A percentile compares a stretch with the other conserved stretches of the same genome.
phyloP scores from a whole-genome alignment of 1,284 basidiomycete genomes.

The Pseudozyma flocculosa region DNA sequence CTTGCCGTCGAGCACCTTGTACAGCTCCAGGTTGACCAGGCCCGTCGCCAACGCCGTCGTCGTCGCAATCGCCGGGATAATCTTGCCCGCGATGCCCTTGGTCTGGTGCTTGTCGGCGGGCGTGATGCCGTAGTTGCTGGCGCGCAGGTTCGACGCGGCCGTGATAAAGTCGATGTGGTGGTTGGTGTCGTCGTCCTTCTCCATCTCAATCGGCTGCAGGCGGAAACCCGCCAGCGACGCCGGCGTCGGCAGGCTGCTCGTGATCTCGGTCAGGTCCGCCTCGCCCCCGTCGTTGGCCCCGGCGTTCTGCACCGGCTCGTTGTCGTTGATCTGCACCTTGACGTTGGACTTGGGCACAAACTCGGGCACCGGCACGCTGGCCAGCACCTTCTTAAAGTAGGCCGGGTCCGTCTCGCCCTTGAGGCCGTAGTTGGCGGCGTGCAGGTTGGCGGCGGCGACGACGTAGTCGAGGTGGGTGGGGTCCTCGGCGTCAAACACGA shows the following conservation, averaged over 20 bases:
- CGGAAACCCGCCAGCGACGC: slow-evolving; percentile 86
- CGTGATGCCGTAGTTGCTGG: slow-evolving; percentile 90
- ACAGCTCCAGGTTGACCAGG: slow-evolving; percentile 91
- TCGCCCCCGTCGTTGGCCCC: slow-evolving; percentile 22
- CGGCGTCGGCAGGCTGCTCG: slow-evolving; percentile 48
- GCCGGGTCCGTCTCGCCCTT: slow-evolving; percentile 81
- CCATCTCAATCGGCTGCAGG: slow-evolving; percentile 91
- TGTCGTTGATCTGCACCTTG: slow-evolving; percentile 93
- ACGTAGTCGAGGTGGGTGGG: slow-evolving; percentile 85
- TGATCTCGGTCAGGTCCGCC: slow-evolving; percentile 47
- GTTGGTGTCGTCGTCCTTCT: slow-evolving; percentile 98
- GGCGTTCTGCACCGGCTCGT: slow-evolving; percentile 74
- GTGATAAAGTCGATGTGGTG: slow-evolving; percentile 99
- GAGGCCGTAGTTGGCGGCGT: slow-evolving; percentile 96
- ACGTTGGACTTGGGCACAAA: slow-evolving; percentile 90
- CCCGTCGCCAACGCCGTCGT: slow-evolving; percentile 95
- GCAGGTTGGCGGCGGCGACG: slow-evolving; percentile 90
- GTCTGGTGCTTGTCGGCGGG: slow-evolving; percentile 88
- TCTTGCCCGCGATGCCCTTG: slow-evolving; percentile 99
- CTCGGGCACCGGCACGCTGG: slow-evolving; percentile 84
- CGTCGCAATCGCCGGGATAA: slow-evolving; percentile 98
- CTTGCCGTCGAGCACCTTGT: slow-evolving; percentile 92
- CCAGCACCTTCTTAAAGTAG: slow-evolving; percentile 80
- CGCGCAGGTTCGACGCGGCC: slow-evolving; percentile 93
- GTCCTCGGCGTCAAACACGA: slow-evolving; percentile 74